Conservation (phyloP, 176 grass and related monocot species). For the Carex kokanica region DNA sequence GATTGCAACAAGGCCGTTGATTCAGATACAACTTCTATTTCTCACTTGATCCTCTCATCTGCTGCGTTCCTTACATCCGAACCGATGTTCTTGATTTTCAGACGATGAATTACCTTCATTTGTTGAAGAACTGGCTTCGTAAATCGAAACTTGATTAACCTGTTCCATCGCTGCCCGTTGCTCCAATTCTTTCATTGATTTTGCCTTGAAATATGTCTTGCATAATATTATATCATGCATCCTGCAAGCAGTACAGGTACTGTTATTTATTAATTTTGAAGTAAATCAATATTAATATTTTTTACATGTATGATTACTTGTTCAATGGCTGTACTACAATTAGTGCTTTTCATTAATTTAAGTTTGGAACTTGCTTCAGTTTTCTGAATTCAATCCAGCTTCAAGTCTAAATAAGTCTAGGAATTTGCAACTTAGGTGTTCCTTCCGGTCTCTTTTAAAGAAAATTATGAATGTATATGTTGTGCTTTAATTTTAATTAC, state of each 20-base stretch:
- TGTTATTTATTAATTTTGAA: neutral
- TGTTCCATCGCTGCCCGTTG: slow-evolving; percentile 63
- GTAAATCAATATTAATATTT: neutral
- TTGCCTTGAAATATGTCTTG: slow-evolving; percentile 89
- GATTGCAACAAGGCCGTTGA: slow-evolving; percentile 11
- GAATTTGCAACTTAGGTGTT: too few species aligned
- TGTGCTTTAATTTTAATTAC: too few species aligned
- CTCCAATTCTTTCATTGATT: slow-evolving; percentile 73
- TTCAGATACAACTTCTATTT: slow-evolving; percentile 32
- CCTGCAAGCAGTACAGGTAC: slow-evolving; percentile 38
- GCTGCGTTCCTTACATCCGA: neutral
- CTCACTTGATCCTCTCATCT: slow-evolving; percentile 33
- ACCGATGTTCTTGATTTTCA: slow-evolving; percentile 37
- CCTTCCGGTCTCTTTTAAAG: too few species aligned
- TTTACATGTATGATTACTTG: too few species aligned
- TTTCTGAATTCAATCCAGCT: too few species aligned
- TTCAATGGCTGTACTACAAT: too few species aligned
- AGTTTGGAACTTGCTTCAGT: too few species aligned
- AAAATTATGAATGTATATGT: too few species aligned
- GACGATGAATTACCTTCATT: slow-evolving; percentile 33
- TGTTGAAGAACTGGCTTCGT: neutral
- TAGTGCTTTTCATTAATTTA: too few species aligned
- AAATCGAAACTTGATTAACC: slow-evolving; percentile 33
- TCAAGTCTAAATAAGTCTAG: too few species aligned
- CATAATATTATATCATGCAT: slow-evolving; percentile 81